Base-by-base conservation (phyloP, 2,329 filamentous ascomycete species). In the Fusarium euwallaceae region DNA sequence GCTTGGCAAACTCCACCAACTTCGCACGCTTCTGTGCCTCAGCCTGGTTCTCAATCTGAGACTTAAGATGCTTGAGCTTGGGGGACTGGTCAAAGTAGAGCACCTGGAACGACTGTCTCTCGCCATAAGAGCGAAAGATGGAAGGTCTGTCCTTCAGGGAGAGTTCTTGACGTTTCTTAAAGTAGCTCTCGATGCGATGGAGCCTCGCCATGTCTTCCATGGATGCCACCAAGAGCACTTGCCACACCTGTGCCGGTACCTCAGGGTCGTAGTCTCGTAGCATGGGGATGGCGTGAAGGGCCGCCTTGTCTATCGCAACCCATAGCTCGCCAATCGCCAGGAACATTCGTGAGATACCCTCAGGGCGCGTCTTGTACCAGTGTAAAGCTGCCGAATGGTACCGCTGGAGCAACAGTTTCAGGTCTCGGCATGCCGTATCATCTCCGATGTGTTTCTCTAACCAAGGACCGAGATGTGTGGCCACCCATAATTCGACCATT, bases 271-370 rank as follows among this genome's bases (percentile, higher is more conserved):
- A 92, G 0, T 88, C 78, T 0, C 7, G 9, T 0, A 92, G 75
- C 6, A 89, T 69, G 0, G 84, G 81, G n/a, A 84, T 81, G 0
- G 80, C 65, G 1, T 65, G 16, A 2, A 83, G 80, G 1, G 86
- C 86, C 2, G 83, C 81, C 61, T 82, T 86, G 69, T 93, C 90
- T 11, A 86, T 84, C 0, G 87, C 88, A 9, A 89, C 77, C 91
- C 91, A 93, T 0, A 92, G 78, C 64, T 92, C 89, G 4, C 90
- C 73, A 0, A 88, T 74, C 0, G 86, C 89, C 0, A 93, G 82
- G 4, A 90, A 66, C 87, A 91, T 91, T 6, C 86, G 70, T 0
- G 91, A 92, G 0, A 82, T 74, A 0, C 80, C 80, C 68, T 88
- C 85, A 0, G 90, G 87, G 3, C 85, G 84, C 0, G 45, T 69